Conservation (phyloP, 2,329 filamentous ascomycete species). For the Didymella segeticola region DNA sequence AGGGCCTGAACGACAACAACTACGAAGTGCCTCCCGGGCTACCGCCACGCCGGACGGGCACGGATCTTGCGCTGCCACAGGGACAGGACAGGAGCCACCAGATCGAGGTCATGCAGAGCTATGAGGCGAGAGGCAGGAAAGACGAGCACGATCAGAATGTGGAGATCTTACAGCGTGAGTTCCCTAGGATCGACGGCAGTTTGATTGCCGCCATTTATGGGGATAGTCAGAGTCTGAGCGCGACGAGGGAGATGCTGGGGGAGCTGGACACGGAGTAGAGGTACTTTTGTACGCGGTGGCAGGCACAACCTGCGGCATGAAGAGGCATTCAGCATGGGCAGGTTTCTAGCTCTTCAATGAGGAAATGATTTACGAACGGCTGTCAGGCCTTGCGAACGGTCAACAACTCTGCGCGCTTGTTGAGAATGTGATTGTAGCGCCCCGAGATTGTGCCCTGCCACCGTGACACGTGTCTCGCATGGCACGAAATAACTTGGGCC, state of each 20-base stretch:
- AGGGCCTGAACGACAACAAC: constrained; percentile 17
- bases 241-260: constrained; percentile 54
- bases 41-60: constrained; percentile 39
- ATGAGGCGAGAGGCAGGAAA: constrained; percentile 43
- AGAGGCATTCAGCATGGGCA: too few species aligned
- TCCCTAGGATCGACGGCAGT: constrained; percentile 53
- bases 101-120: constrained; percentile 52
- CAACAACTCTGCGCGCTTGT: too few species aligned
- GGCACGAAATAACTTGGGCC: too few species aligned
- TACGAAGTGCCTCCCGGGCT: constrained; percentile 31
- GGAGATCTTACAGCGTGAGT: constrained; percentile 52
- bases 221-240: constrained; percentile 50
- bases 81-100: constrained; percentile 52
- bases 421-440: too few species aligned
- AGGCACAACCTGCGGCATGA: too few species aligned
- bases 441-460: too few species aligned
- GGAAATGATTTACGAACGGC: too few species aligned
- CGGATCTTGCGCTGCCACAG: constrained; percentile 51
- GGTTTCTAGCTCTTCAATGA: too few species aligned
- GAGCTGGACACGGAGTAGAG: constrained; percentile 39
- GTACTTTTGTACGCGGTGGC: too few species aligned
- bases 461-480: too few species aligned
- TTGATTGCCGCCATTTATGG: constrained; percentile 56
- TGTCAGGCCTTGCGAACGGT: too few species aligned
- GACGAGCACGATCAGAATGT: constrained; percentile 52